These are phyloP conservation scores for Backusella parvicylindrica DNA, from an alignment of 192 early-diverging fungal genomes.

Conservation along the genomic window DNA sequence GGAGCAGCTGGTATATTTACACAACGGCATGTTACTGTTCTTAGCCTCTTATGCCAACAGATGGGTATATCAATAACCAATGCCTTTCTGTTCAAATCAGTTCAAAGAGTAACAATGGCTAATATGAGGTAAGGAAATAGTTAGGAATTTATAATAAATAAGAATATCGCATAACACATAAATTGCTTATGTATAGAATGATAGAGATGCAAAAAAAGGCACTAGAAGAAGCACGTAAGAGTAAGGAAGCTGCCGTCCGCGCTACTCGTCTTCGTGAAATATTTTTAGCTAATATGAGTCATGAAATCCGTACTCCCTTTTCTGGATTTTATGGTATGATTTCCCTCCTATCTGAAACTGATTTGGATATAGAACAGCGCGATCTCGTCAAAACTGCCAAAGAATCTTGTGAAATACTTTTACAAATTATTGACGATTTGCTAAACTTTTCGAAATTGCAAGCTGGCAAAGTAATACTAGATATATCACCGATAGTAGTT, in stretches of 20 bases:
- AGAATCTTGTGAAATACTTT: slow-evolving; percentile 45
- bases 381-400: slow-evolving; percentile 51
- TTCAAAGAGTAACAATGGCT: slow-evolving; percentile 32
- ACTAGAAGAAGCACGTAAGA: slow-evolving; percentile 30
- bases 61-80: slow-evolving; percentile 51
- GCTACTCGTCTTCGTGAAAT: slow-evolving; percentile 33
- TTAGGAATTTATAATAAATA: neutral
- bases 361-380: slow-evolving; percentile 40
- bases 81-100: slow-evolving; percentile 44
- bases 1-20: slow-evolving; percentile 39
- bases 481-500: slow-evolving; percentile 38
- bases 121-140: slow-evolving; percentile 21
- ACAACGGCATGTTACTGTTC: slow-evolving; percentile 40
- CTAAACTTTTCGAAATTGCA: slow-evolving; percentile 47
- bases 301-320: slow-evolving; percentile 41
- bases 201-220: slow-evolving; percentile 34
- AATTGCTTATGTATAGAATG: slow-evolving; percentile 18
- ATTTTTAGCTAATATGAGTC: slow-evolving; percentile 36
- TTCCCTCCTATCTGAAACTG: slow-evolving; percentile 41
- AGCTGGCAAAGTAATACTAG: slow-evolving; percentile 44
- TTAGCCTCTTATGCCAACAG: slow-evolving; percentile 47
- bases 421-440: slow-evolving; percentile 49
- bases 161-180: neutral
- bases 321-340: slow-evolving; percentile 52
- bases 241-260: slow-evolving; percentile 30